Evolutionary conservation across 2,329 filamentous ascomycete genomes (phyloP).

Genomic region (Calonectria henricotiae): DNA sequence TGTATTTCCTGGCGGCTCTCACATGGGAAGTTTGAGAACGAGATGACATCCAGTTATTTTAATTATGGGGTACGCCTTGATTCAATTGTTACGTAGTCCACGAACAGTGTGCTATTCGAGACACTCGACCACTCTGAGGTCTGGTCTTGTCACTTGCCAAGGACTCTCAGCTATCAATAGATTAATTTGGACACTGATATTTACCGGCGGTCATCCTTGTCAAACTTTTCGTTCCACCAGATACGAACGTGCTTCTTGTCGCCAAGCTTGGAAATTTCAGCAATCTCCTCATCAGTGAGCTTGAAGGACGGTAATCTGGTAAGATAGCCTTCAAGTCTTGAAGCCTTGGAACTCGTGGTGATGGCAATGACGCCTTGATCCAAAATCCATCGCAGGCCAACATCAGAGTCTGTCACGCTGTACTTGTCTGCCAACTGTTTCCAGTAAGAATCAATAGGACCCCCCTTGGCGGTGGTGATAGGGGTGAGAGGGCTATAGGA

Average conservation of each 20-base stretch:
- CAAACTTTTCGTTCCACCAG: slow-evolving; percentile 73
- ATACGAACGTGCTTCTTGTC: slow-evolving; percentile 74
- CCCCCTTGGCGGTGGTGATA: slow-evolving; percentile 64
- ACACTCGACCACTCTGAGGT: background rate
- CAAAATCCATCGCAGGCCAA: slow-evolving; percentile 74
- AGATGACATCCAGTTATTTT: background rate
- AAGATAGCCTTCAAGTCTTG: slow-evolving; percentile 72
- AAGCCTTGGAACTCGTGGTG: slow-evolving; percentile 74
- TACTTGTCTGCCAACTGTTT: slow-evolving; percentile 72
- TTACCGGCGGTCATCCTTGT: slow-evolving; percentile 64
- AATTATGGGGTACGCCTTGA: too few relatives aligned
- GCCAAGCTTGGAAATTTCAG: slow-evolving; percentile 71
- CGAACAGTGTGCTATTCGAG: background rate
- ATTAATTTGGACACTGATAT: background rate
- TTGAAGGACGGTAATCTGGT: slow-evolving; percentile 69
- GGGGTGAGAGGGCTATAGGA: slow-evolving; percentile 73
- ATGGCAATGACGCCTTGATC: slow-evolving; percentile 74
- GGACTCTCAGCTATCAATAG: background rate
- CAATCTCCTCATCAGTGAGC: slow-evolving; percentile 73
- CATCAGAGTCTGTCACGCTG: slow-evolving; percentile 69
- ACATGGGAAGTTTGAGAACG: background rate
- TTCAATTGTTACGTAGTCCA: too few relatives aligned
- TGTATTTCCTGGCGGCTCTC: too few relatives aligned
- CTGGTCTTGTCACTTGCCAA: background rate
- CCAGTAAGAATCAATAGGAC: slow-evolving; percentile 70